Base-by-base conservation (phyloP, 2,329 filamentous ascomycete genomes). In the Talaromyces funiculosus region DNA sequence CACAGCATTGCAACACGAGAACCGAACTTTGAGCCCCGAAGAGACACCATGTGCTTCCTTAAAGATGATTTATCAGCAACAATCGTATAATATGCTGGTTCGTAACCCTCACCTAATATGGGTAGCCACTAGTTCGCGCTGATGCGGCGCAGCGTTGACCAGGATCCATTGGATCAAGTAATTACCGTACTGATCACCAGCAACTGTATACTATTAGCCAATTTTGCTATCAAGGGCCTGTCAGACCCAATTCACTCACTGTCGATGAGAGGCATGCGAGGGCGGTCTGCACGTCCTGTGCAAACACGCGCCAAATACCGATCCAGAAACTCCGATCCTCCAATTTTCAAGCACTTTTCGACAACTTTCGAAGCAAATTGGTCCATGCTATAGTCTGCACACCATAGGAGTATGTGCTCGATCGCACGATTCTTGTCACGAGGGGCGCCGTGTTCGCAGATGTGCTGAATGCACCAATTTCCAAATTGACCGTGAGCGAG, bases 391-490 rank as follows among this genome's bases (percentile, higher is more conserved):
- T 97, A 99, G 76, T 97, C 92, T 16, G 91, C 90, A 33, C 92
- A 90, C 76, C 91, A 96, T 64, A 88, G 88, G 66, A 99, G 89
- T 70, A 99, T 93, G 74, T 97, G 93, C 67, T 99, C 93, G 69
- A 97, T 88, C 47, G 95, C 94, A 67, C 92, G 89, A 76, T 89
- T 93, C 68, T 93, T 92, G 75, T 99, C 95, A 42, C 88, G 87
- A 33, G 92, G 89, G 61, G 89, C 89, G 55, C 95, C 93, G 72
- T 99, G 94, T 75, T 99, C 94, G 76, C 94, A 99, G 68, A 99
- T 92, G 77, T 99, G 94, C 78, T 99, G 94, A 69, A 99, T 97
- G 79, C 94, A 99, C 94, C 94, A 99, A 74, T 99, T 99, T 60
- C 94, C 94, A 72, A 99, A 99, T 73, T 99, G 94, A 26, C 94